These are phyloP conservation scores for Globisporangium cylindrosporum DNA, from an alignment of 352 stramenopile species.

Conservation along the genomic window DNA sequence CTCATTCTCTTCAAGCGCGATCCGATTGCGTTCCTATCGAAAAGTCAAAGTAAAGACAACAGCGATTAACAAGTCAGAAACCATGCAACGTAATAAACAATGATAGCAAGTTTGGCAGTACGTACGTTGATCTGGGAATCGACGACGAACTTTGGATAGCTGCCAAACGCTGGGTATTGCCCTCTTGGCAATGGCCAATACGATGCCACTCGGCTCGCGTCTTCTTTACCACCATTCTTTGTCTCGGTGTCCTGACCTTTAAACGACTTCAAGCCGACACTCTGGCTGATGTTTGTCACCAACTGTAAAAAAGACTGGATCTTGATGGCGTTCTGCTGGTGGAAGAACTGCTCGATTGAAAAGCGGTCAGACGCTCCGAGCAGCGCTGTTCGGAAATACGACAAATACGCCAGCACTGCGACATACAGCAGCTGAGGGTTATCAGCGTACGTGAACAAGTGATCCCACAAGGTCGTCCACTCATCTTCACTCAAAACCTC, in stretches of 20 bases:
- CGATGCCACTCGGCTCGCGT: neutral
- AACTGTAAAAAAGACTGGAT: constrained; percentile 70
- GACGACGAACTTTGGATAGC: constrained; percentile 77
- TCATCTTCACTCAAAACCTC: constrained; percentile 86
- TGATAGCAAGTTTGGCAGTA: neutral
- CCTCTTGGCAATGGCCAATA: constrained; percentile 65
- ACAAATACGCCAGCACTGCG: constrained; percentile 69
- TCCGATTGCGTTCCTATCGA: constrained; percentile 72
- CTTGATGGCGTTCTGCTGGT: constrained; percentile 81
- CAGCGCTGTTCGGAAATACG: constrained; percentile 65
- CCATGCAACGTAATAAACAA: neutral
- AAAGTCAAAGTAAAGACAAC: constrained; percentile 5
- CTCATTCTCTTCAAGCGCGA: constrained; percentile 72
- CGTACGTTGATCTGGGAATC: constrained; percentile 84
- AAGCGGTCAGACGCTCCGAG: constrained; percentile 47
- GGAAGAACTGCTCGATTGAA: constrained; percentile 84
- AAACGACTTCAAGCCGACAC: constrained; percentile 36
- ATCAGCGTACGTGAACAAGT: constrained; percentile 74
- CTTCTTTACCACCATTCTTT: neutral
- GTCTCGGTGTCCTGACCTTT: constrained; percentile 11
- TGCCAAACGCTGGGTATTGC: constrained; percentile 78
- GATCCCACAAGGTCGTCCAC: constrained; percentile 89
- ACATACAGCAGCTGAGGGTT: constrained; percentile 61
- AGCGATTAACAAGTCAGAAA: neutral
- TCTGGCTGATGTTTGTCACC: constrained; percentile 50